A percentile compares a stretch with the other conserved stretches of the same genome.
Conservation (phyloP, 2,329 filamentous ascomycete genomes). For the Talaromyces sp. region DNA sequence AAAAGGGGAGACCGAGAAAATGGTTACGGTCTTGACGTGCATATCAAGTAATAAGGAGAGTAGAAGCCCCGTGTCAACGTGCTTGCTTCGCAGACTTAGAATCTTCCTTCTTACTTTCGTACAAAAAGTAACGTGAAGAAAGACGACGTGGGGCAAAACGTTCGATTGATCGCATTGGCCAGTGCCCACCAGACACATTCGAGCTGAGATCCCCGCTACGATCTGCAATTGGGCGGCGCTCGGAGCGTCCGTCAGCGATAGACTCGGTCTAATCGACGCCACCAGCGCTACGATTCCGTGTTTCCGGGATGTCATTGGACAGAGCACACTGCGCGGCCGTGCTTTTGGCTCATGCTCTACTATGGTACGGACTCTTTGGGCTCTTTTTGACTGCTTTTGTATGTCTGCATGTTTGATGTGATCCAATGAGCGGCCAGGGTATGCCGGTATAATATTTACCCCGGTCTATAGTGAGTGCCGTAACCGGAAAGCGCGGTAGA, state of each 20-base stretch:
- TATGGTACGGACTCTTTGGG: not conserved
- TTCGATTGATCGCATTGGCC: not conserved
- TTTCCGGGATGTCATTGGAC: not conserved
- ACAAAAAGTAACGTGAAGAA: not conserved
- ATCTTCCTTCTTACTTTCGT: not conserved
- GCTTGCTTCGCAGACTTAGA: not conserved
- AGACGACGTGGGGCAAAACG: constrained; percentile 2
- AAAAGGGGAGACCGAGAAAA: not conserved
- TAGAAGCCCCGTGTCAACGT: not conserved
- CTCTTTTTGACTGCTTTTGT: not conserved
- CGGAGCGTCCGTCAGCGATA: constrained; percentile 25
- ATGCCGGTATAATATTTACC: not conserved
- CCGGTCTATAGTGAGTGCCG: not conserved
- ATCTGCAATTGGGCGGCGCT: constrained; percentile 38
- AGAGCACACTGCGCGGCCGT: not conserved
- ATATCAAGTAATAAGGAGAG: constrained; percentile 1
- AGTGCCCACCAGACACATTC: constrained; percentile 12
- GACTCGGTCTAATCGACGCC: constrained; percentile 14
- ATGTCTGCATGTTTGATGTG: not conserved
- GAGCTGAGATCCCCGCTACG: constrained; percentile 37
- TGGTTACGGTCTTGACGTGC: not conserved
- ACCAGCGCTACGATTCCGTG: constrained; percentile 15
- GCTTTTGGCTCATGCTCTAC: not conserved
- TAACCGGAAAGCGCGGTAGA: not conserved
- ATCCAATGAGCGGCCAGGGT: not conserved